Base-by-base conservation (phyloP, 2,329 filamentous ascomycete genomes). In the Pseudomassariella vexata region DNA sequence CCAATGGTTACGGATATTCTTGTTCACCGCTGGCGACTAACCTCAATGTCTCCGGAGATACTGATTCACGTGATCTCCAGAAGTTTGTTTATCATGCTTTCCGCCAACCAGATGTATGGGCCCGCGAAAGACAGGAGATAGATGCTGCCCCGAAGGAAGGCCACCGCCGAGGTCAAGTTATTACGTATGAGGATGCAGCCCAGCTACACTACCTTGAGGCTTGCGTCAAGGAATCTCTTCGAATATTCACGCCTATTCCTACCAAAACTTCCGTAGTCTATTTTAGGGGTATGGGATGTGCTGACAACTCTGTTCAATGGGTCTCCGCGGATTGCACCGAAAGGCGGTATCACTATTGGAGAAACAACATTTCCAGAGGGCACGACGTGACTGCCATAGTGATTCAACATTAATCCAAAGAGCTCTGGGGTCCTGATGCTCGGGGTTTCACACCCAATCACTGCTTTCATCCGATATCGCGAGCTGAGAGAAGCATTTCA, bases 201-300 rank as follows among this genome's bases (percentile, higher is more conserved):
- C 24, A 24, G 12, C 23, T 32, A 19, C 22, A 21, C 3, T 32
- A 52, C 33, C 40, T 59, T 12, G 47, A 52, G 24, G 53, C 55
- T 12, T 57, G 53, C 9, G 15, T 32, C 8, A 32, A 32, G 22
- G 30, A 32, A 19, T 21, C 30, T 7, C 14, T 32, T 16, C 22
- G 30, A 9, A 32, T 32, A 26, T 26, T 25, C 15, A 19, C 21
- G 24, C 30, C 30, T 14, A 18, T 32, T 9, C 30, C 30, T 3
- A 32, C 19, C n/a, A n/a, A n/a, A n/a, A n/a, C n/a, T n/a, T n/a
- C n/a, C n/a, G n/a, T n/a, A n/a, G n/a, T n/a, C n/a, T n/a, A n/a
- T n/a, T n/a, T n/a, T n/a, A n/a, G n/a, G n/a, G n/a, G n/a, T n/a
- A n/a, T n/a, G n/a, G n/a, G n/a, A n/a, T n/a, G n/a, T n/a, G n/a